Conservation (phyloP, 2,329 filamentous ascomycete species). For the Bipolaris victoriae region DNA sequence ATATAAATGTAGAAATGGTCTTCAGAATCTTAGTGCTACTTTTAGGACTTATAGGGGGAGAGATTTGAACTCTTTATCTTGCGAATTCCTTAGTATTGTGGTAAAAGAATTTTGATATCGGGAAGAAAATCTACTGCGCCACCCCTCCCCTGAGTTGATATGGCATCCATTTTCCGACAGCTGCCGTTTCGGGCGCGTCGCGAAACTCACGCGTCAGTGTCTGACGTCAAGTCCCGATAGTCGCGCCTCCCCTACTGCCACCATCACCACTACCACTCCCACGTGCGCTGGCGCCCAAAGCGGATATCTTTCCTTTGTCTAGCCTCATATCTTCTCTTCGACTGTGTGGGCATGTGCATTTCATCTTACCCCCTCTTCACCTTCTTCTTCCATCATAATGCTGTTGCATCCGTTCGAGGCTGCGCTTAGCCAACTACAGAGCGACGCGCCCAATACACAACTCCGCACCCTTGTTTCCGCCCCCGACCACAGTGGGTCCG, state of each 20-base stretch:
- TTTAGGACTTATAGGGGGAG: too few species aligned
- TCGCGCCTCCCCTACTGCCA: slow-evolving; percentile 11
- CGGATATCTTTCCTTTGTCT: slow-evolving; percentile 1
- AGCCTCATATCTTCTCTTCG: slow-evolving; percentile 1
- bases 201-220: slow-evolving; percentile 9
- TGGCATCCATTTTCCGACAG: too few species aligned
- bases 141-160: too few species aligned
- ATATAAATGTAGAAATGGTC: too few species aligned
- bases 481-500: slow-evolving; percentile 11
- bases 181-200: slow-evolving; percentile 1
- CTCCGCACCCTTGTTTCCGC: slow-evolving; percentile 28
- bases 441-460: slow-evolving; percentile 22
- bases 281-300: slow-evolving; percentile 3
- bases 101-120: too few species aligned
- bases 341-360: slow-evolving; percentile 11
- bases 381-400: slow-evolving; percentile 16
- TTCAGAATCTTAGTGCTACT: too few species aligned
- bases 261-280: background rate
- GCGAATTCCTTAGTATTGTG: too few species aligned
- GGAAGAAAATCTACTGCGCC: too few species aligned
- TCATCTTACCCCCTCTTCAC: background rate
- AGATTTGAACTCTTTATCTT: too few species aligned
- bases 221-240: slow-evolving; percentile 24
- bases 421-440: slow-evolving; percentile 31
- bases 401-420: slow-evolving; percentile 25